These are phyloP conservation scores for Rhodocollybia butyracea DNA, from an alignment of 768 basidiomycete genomes.

Conservation along the genomic window DNA sequence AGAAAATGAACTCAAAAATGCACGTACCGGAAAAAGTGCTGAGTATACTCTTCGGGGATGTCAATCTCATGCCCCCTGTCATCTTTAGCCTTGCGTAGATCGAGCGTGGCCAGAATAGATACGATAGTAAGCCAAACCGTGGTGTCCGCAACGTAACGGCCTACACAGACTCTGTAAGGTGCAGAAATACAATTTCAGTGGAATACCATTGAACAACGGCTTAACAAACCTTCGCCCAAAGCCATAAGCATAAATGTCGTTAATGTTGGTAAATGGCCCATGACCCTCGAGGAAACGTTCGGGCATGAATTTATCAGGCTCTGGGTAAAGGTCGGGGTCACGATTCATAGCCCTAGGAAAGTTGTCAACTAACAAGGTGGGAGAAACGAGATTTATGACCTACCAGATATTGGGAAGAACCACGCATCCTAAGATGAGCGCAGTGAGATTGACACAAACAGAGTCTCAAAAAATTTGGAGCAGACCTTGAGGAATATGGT, in stretches of 20 bases:
- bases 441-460: background rate
- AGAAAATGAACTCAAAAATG: background rate
- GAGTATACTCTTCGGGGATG: background rate
- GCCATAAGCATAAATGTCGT: background rate
- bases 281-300: slow-evolving; percentile 15
- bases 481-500: slow-evolving; percentile 5
- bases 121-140: slow-evolving; percentile 3
- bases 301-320: slow-evolving; percentile 19
- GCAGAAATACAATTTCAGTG: background rate
- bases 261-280: background rate
- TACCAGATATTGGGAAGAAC: slow-evolving; percentile 5
- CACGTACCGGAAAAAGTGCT: background rate
- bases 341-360: slow-evolving; percentile 20
- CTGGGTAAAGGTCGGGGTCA: slow-evolving; percentile 20
- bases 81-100: background rate
- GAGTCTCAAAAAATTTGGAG: background rate
- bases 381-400: background rate
- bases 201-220: background rate
- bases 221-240: slow-evolving; percentile 3
- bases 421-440: background rate
- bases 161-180: background rate
- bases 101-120: background rate
- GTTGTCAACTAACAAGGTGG: background rate
- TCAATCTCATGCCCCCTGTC: slow-evolving; percentile 1
- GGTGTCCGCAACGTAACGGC: background rate